Percentiles rank a stretch among this genome's conserved stretches.
phyloP scores from a whole-genome alignment of 2,329 filamentous ascomycete genomes.

The Lithohypha guttulata region DNA sequence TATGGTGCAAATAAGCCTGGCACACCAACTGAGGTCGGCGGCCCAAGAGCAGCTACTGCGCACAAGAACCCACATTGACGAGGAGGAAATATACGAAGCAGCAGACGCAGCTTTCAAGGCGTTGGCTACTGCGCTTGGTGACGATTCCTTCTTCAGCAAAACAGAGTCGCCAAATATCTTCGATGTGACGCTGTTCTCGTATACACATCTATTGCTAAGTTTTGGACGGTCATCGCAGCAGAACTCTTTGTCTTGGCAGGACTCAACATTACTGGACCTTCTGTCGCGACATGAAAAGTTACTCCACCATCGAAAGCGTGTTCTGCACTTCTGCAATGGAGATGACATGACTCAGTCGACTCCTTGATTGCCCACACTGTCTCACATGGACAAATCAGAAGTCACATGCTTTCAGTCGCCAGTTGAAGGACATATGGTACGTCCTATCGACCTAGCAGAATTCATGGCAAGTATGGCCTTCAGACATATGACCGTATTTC shows the following conservation, averaged over 20 bases:
- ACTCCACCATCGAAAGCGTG: conserved; percentile 51
- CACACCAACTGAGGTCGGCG: conserved; percentile 58
- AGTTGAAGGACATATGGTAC: no score
- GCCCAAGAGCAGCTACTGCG: conserved; percentile 66
- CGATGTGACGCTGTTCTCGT: conserved; percentile 82
- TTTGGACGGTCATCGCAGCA: background rate
- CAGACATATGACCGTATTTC: no score
- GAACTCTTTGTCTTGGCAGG: conserved; percentile 51
- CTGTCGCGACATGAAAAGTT: conserved; percentile 52
- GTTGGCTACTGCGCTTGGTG: conserved; percentile 48
- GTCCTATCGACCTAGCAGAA: no score
- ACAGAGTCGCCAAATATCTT: conserved; percentile 55
- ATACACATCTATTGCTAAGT: conserved; percentile 69
- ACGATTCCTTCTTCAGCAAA: conserved; percentile 52
- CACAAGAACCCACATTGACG: conserved; percentile 42
- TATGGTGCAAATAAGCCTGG: conserved; percentile 53
- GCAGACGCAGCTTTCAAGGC: conserved; percentile 54
- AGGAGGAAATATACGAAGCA: conserved; percentile 47
- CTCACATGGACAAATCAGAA: background rate
- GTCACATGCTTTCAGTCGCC: no score
- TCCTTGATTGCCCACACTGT: no score
- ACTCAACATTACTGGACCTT: conserved; percentile 48
- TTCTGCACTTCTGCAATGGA: conserved; percentile 38
- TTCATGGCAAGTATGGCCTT: no score
- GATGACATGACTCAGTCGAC: no score